Conservation (phyloP, 148 eudicot genomes). For the Limonium bicolor region DNA sequence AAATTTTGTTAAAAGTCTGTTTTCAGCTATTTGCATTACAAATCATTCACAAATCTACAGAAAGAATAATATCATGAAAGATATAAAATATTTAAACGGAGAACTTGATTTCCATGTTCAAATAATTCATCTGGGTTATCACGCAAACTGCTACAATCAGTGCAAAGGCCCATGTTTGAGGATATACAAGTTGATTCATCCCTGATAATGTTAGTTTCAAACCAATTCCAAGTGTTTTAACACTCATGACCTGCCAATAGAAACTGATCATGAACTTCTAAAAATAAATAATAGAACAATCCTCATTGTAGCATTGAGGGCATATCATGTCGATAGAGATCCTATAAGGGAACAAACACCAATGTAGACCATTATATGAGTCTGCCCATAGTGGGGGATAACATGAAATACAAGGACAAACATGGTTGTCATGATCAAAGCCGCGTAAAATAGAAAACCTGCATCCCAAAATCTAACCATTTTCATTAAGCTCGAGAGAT, state of each 20-base stretch:
- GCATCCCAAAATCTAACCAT: conserved; percentile 13
- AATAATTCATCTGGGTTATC: conserved; percentile 68
- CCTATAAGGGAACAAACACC: conserved; percentile 81
- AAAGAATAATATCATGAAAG: neutral
- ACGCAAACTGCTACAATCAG: conserved; percentile 47
- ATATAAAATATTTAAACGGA: neutral
- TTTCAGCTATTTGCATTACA: neutral
- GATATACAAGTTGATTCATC: conserved; percentile 53
- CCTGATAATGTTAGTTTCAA: conserved; percentile 68
- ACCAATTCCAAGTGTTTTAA: conserved; percentile 75
- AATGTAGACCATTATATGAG: conserved; percentile 70
- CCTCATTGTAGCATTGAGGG: neutral
- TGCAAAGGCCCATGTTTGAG: conserved; percentile 68
- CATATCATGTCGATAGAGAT: conserved; percentile 30
- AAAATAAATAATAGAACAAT: neutral
- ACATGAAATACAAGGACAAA: conserved; percentile 45
- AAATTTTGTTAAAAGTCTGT: neutral
- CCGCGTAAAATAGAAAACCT: conserved; percentile 68
- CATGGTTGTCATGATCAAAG: conserved; percentile 35
- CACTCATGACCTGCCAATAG: conserved; percentile 71
- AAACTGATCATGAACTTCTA: neutral
- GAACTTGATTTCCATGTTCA: conserved; percentile 42
- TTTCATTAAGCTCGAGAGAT: neutral
- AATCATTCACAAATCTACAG: neutral
- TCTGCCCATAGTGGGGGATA: conserved; percentile 63